phyloP scores from a whole-genome alignment of 768 basidiomycete species.

The Boletus speciosus region DNA sequence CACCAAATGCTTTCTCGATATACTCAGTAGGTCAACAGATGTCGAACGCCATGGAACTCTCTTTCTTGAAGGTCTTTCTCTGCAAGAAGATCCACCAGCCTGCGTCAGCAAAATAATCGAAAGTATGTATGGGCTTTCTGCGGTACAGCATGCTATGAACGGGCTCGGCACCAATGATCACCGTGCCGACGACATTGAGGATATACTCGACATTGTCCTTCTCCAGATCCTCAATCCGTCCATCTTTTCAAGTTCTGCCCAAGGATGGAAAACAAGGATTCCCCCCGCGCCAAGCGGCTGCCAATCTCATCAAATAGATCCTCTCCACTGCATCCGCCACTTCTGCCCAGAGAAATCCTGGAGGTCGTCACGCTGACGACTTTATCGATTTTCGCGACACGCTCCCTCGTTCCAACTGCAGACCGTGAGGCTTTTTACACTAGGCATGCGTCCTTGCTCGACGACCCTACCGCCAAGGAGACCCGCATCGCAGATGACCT shows the following conservation, averaged over 20 bases:
- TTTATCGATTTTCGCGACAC: conserved; percentile 25
- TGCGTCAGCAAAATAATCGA: conserved; percentile 39
- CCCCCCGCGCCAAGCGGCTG: no score
- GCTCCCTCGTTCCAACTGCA: no score
- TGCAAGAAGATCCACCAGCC: conserved; percentile 35
- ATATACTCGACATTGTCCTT: no score
- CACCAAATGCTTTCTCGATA: conserved; percentile 32
- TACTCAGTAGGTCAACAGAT: conserved; percentile 28
- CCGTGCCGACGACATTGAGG: no score
- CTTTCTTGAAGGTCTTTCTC: conserved; percentile 48
- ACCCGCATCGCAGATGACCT: conserved; percentile 46
- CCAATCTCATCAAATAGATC: conserved; percentile 39
- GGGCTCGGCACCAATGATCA: conserved; percentile 13
- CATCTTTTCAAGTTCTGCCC: no score
- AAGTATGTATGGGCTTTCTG: conserved; percentile 34
- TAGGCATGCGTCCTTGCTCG: conserved; percentile 36
- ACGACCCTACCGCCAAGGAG: conserved; percentile 38
- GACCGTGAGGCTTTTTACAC: no score
- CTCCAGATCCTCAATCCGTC: no score
- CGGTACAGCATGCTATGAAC: conserved; percentile 46
- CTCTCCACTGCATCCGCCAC: conserved; percentile 21
- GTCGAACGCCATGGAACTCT: conserved; percentile 25
- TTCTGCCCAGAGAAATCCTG: conserved; percentile 37
- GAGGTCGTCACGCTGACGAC: conserved; percentile 64
- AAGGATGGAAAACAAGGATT: no score